Evolutionary conservation across 495 filamentous ascomycete species (phyloP).

Genomic region (Hypoxylon perforatum): DNA sequence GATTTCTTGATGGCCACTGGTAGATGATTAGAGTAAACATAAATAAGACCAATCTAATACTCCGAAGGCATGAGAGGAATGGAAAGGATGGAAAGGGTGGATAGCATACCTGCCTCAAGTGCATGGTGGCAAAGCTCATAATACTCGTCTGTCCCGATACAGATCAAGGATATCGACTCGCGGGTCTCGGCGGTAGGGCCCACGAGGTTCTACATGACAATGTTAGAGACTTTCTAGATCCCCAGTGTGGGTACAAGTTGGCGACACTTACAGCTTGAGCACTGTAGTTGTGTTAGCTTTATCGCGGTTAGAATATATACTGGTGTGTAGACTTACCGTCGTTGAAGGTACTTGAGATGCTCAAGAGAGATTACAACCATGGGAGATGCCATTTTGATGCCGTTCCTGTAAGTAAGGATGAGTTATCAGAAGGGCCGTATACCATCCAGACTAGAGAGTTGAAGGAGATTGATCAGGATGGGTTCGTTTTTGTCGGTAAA

Average conservation of each 20-base stretch:
- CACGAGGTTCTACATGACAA: not conserved
- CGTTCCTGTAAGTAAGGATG: not conserved
- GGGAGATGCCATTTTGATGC: not conserved
- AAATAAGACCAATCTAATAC: not conserved
- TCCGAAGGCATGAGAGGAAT: too few relatives aligned
- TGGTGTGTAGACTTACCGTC: constrained; percentile 8
- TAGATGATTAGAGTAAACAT: constrained; percentile 15
- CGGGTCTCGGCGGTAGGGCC: not conserved
- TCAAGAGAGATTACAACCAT: not conserved
- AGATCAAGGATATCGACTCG: not conserved
- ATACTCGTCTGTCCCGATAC: constrained; percentile 50
- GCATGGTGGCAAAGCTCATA: too few relatives aligned
- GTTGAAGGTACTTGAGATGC: not conserved
- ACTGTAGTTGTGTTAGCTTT: constrained; percentile 9
- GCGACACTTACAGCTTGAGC: constrained; percentile 1
- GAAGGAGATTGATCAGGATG: too few relatives aligned
- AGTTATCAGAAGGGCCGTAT: too few relatives aligned
- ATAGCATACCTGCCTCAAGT: too few relatives aligned
- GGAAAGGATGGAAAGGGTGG: too few relatives aligned
- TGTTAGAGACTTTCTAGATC: not conserved
- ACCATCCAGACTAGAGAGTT: too few relatives aligned
- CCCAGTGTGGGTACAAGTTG: not conserved
- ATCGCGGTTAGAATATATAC: not conserved
- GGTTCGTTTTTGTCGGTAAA: too few relatives aligned
- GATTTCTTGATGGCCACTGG: constrained; percentile 71